Percentiles rank a stretch among this genome's conserved stretches.
These are phyloP conservation scores for Austroboletus rostrupii DNA, from an alignment of 1,284 basidiomycete genomes.

Conservation along the genomic window DNA sequence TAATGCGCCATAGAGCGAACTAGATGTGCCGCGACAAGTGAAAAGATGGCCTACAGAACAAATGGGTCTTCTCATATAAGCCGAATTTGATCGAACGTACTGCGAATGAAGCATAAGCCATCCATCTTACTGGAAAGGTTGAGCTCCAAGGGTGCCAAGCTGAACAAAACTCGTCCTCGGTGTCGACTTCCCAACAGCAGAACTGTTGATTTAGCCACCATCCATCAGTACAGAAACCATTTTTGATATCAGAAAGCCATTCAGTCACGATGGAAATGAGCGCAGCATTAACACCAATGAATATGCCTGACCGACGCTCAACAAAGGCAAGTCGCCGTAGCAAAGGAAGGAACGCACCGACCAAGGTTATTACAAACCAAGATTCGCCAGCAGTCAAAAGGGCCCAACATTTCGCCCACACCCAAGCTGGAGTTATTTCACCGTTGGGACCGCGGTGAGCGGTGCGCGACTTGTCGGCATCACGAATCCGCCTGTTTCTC, in stretches of 20 bases:
- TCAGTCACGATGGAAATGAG: slow-evolving; percentile 95
- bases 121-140: slow-evolving; percentile 72
- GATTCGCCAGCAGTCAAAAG: slow-evolving; percentile 63
- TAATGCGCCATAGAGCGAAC: slow-evolving; percentile 90
- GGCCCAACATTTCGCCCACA: slow-evolving; percentile 63
- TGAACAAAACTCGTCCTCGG: slow-evolving; percentile 78
- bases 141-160: slow-evolving; percentile 94
- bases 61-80: slow-evolving; percentile 4
- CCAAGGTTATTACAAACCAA: slow-evolving; percentile 79
- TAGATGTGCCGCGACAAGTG: slow-evolving; percentile 83
- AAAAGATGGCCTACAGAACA: slow-evolving; percentile 60
- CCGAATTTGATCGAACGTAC: slow-evolving; percentile 45
- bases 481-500: slow-evolving; percentile 68
- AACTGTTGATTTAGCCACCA: slow-evolving; percentile 99
- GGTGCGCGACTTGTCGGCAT: slow-evolving; percentile 45
- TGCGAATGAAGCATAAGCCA: slow-evolving; percentile 86
- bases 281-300: slow-evolving; percentile 92
- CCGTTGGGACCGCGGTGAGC: slow-evolving; percentile 51
- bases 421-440: slow-evolving; percentile 49
- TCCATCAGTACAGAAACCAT: slow-evolving; percentile 93
- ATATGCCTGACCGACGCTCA: slow-evolving; percentile 58
- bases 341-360: slow-evolving; percentile 57
- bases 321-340: neutral
- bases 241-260: slow-evolving; percentile 97
- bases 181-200: slow-evolving; percentile 95